A percentile compares a stretch with the other conserved stretches of the same genome.
Evolutionary conservation across 1,284 basidiomycete species (phyloP).

Genomic region (Coriolopsis trogii): DNA sequence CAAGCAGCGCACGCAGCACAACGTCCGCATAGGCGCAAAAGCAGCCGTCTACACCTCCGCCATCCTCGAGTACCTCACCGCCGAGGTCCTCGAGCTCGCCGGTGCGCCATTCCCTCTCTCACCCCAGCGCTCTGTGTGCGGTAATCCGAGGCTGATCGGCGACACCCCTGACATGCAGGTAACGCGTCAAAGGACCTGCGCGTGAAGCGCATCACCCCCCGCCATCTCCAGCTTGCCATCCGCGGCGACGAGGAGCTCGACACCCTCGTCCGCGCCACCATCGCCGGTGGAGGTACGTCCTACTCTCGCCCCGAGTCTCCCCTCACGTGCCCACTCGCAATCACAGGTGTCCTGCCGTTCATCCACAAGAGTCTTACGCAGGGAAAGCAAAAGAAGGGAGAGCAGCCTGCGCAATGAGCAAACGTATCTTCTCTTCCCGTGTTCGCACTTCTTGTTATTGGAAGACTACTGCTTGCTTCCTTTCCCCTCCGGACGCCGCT

Average conservation of each 20-base stretch:
- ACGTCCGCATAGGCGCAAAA: conserved; percentile 91
- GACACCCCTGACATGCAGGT: conserved; percentile 48
- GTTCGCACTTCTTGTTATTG: background rate
- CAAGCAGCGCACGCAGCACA: conserved; percentile 91
- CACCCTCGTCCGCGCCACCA: conserved; percentile 64
- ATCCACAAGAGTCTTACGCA: conserved; percentile 87
- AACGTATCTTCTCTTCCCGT: background rate
- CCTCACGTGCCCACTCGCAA: background rate
- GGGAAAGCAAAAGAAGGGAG: conserved; percentile 31
- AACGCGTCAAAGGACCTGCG: conserved; percentile 97
- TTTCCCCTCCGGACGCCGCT: background rate
- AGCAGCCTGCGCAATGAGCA: conserved; percentile 12
- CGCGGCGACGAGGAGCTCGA: conserved; percentile 95
- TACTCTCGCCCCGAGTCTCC: conserved; percentile 31
- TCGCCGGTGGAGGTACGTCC: conserved; percentile 64
- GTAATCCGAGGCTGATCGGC: background rate
- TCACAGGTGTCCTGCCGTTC: conserved; percentile 91
- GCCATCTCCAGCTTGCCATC: conserved; percentile 91
- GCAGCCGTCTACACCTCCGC: conserved; percentile 93
- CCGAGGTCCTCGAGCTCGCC: conserved; percentile 89
- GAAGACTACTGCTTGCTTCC: background rate
- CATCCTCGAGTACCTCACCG: conserved; percentile 89
- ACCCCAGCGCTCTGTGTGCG: background rate
- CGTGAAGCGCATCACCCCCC: conserved; percentile 96
- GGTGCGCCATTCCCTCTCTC: conserved; percentile 48